Percentiles rank a stretch among this genome's conserved stretches.
These are phyloP conservation scores for Hirsutella thompsonii DNA, from an alignment of 2,329 filamentous ascomycete species.

Conservation along the genomic window DNA sequence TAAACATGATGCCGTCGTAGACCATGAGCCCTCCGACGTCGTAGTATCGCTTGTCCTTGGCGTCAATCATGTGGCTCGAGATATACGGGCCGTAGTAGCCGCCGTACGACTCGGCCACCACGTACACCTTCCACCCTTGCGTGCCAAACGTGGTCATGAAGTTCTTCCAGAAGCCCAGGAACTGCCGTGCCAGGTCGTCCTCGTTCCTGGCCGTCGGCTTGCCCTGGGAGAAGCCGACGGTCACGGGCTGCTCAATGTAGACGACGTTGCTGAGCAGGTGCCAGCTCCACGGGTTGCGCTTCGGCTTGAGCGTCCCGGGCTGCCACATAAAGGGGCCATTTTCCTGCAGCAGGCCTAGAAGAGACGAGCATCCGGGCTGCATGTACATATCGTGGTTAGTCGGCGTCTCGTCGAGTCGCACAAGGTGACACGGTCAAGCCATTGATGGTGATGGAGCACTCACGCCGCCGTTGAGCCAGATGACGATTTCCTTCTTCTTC, in stretches of 20 bases:
- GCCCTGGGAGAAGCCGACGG: constrained; percentile 58
- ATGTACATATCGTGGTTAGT: neutral
- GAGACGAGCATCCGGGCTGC: constrained; percentile 43
- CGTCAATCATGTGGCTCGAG: constrained; percentile 57
- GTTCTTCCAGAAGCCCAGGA: constrained; percentile 69
- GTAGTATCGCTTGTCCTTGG: constrained; percentile 51
- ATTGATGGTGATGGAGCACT: constrained; percentile 4
- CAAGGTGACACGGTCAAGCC: neutral
- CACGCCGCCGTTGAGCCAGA: constrained; percentile 47
- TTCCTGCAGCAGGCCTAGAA: constrained; percentile 61
- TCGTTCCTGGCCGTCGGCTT: constrained; percentile 50
- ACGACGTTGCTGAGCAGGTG: constrained; percentile 36
- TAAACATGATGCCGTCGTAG: constrained; percentile 55
- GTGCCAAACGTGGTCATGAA: constrained; percentile 60
- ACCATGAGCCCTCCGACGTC: constrained; percentile 57
- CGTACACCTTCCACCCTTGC: constrained; percentile 55
- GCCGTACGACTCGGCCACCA: constrained; percentile 59
- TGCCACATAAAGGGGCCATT: constrained; percentile 66
- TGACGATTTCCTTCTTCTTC: constrained; percentile 43
- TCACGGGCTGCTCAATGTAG: constrained; percentile 58
- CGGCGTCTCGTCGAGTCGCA: neutral
- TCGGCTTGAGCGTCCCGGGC: constrained; percentile 52
- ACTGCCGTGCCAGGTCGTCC: constrained; percentile 56
- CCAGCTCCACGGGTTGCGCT: constrained; percentile 60
- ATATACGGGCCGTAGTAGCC: constrained; percentile 61